Base-by-base conservation (phyloP, 805 yeast genomes). In the Wickerhamomyces mucosus region DNA sequence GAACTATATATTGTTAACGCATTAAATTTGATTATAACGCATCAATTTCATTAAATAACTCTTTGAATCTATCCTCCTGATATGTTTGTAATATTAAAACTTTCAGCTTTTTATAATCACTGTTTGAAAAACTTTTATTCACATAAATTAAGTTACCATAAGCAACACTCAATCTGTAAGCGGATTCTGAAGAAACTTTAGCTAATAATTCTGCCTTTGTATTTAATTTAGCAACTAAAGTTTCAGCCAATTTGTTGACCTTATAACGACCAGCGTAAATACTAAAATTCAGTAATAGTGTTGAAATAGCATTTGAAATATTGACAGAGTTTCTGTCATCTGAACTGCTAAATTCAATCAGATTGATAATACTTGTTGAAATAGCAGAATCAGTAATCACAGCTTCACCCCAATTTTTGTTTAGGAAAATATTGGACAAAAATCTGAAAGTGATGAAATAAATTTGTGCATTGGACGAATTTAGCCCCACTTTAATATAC, bases 151-250 rank as follows among this genome's bases (percentile, higher is more conserved):
- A 40, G 28, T 83, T 81, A 4, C 92, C 94, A 35, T 63, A 65
- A 0, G 80, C 75, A 17, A 82, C 61, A 9, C 67, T 40, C 15
- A 75, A 41, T 46, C 95, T 65, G 51, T 82, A 83, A 0, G 75
- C 71, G 3, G 86, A 72, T 52, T 83, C 95, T 24, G 73, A 67
- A 23, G 69, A 69, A 1, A 56, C 45, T 21, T 46, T 51, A 8
- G 51, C 39, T 6, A 61, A 33, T 18, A 47, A 48, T 3, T 41
- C 37, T 7, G 57, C 55, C 18, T 51, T 51, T 0, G 39, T 36
- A 21, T 53, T 50, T 9, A 59, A 29, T 2, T 49, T 47, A 15
- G 51, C 56, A 3, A 55, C 39, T 11, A 63, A 25, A 16, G 51
- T 40, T 13, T 59, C 53, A 2, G 55, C 38, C 33, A 56, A 44